These are phyloP conservation scores for Tothia fuscella DNA, from an alignment of 2,329 filamentous ascomycete species.

Conservation along the genomic window DNA sequence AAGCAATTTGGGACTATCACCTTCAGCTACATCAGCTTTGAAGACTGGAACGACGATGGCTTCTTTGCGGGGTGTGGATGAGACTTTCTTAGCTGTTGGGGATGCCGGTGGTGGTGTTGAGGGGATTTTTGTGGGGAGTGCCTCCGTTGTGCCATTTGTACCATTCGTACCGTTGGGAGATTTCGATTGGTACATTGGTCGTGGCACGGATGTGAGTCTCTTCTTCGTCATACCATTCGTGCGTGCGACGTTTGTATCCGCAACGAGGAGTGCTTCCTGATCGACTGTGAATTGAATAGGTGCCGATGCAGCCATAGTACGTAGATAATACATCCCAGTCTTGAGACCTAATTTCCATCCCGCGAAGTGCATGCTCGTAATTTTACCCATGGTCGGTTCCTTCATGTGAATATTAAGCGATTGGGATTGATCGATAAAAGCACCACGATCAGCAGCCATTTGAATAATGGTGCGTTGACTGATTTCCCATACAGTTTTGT, in stretches of 20 bases:
- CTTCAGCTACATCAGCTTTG: constrained; percentile 66
- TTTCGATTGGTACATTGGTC: constrained; percentile 53
- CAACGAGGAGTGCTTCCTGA: constrained; percentile 82
- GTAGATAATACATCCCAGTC: constrained; percentile 99
- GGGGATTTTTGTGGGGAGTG: constrained; percentile 44
- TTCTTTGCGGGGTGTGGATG: constrained; percentile 37
- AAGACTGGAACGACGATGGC: constrained; percentile 54
- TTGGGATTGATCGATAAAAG: constrained; percentile 98
- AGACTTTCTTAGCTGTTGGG: constrained; percentile 37
- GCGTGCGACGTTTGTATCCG: constrained; percentile 66
- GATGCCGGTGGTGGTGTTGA: constrained; percentile 59
- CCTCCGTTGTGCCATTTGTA: constrained; percentile 16
- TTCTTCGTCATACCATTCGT: constrained; percentile 50
- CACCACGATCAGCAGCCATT: constrained; percentile 96
- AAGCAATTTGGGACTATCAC: constrained; percentile 49
- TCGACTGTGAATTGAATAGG: constrained; percentile 99
- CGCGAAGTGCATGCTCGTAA: constrained; percentile 98
- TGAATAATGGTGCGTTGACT: constrained; percentile 90
- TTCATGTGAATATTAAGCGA: constrained; percentile 99
- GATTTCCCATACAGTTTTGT: constrained; percentile 99
- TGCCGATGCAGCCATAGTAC: constrained; percentile 90
- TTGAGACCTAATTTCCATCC: constrained; percentile 99
- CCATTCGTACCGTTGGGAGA: constrained; percentile 27
- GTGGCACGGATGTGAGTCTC: constrained; percentile 53
- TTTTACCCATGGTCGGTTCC: constrained; percentile 98